Base-by-base conservation (phyloP, 2,329 filamentous ascomycete genomes). In the Xylaria sp. region DNA sequence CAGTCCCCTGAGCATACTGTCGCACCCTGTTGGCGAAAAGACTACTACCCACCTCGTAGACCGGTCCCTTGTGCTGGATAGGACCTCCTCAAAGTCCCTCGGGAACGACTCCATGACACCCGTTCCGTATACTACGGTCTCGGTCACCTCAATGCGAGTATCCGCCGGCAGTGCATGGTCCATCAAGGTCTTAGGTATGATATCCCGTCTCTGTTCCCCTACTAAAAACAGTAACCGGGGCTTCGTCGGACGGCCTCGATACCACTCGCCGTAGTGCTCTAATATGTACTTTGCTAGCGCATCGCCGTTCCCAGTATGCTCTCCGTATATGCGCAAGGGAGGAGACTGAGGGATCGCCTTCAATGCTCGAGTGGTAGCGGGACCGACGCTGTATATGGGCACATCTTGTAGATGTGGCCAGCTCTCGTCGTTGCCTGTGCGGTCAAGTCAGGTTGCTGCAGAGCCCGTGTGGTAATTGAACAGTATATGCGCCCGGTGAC, bases 101-200 rank as follows among this genome's bases (percentile, higher is more conserved):
- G 89, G 86, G 79, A 99, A 98, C 1, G 89, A 90, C 53, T 88
- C 86, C 90, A 94, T 93, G 66, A 95, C 91, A 0, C 88, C 89
- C 0, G 95, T 98, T 67, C 93, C 91, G 77, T 99, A 99, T 12
- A 98, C 90, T 2, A 95, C 89, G 7, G 93, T 77, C 79, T 98
- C 94, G 45, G 92, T 87, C 0, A 98, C 91, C 7, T 79, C 80
- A 24, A 96, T 91, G 57, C 87, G 83, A 61, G 80, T 79, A 14
- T 82, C 76, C 0, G 77, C 71, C 0, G 85, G 79, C 8, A 94
- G 80, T 0, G 77, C 74, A 0, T 82, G 76, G 47, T 87, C 85
- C 84, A 90, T 92, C 45, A 98, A 82, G 1, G 88, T 93, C 74
- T 88, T 92, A 1, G 96, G 94, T 71, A 99, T 97, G 72, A 97